Evolutionary conservation across 306 rosid genomes (phyloP).

Genomic region (Inga laurina): DNA sequence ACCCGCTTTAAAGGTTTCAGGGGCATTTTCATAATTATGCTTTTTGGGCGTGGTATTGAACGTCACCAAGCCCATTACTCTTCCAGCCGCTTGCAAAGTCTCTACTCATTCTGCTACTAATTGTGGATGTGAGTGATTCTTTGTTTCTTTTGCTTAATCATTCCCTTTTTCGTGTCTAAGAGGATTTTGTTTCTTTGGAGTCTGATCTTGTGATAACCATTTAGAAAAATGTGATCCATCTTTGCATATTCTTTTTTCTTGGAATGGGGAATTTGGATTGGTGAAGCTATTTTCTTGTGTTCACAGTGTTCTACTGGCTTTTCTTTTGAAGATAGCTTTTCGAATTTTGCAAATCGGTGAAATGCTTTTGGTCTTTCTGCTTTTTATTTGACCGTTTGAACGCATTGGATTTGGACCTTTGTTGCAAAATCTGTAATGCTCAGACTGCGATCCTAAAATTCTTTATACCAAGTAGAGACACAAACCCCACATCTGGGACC

Average conservation of each 20-base stretch:
- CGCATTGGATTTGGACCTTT: neutral
- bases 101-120: conserved; percentile 63
- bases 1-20: no score
- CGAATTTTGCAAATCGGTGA: neutral
- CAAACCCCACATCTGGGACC: neutral
- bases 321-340: neutral
- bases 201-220: neutral
- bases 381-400: neutral
- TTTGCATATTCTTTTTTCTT: neutral
- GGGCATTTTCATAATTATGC: no score
- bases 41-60: conserved; percentile 67
- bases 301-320: neutral
- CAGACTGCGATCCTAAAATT: neutral
- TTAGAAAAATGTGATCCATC: neutral
- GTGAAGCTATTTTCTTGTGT: neutral
- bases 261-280: neutral
- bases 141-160: neutral
- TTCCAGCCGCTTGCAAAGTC: conserved; percentile 80
- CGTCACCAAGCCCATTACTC: conserved; percentile 64
- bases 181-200: neutral
- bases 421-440: neutral
- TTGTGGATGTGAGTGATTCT: conserved; percentile 56
- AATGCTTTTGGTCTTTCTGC: neutral
- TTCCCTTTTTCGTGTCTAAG: neutral
- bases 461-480: neutral